These are phyloP conservation scores for Hyphodiscus sp. DNA, from an alignment of 2,329 filamentous ascomycete species.

Conservation along the genomic window DNA sequence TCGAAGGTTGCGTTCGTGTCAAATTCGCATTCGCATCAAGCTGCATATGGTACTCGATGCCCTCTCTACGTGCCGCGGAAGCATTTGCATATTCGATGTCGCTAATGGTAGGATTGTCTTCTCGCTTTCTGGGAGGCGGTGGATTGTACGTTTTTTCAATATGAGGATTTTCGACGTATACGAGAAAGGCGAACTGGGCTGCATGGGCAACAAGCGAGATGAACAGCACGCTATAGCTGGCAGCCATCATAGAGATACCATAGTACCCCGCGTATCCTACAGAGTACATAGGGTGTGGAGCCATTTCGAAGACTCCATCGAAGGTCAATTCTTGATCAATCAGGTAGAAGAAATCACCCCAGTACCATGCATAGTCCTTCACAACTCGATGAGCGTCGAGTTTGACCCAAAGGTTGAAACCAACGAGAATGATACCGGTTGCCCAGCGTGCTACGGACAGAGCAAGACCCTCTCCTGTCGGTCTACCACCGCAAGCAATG, in stretches of 20 bases:
- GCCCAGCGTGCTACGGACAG: slow-evolving; percentile 72
- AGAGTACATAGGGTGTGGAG: slow-evolving; percentile 97
- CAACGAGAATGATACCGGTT: slow-evolving; percentile 69
- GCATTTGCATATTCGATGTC: slow-evolving; percentile 32
- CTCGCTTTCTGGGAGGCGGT: slow-evolving; percentile 62
- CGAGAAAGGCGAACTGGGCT: slow-evolving; percentile 88
- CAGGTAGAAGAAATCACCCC: slow-evolving; percentile 98
- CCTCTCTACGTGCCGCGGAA: slow-evolving; percentile 30
- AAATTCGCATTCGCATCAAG: slow-evolving; percentile 19
- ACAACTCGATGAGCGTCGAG: slow-evolving; percentile 95
- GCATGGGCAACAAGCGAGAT: slow-evolving; percentile 94
- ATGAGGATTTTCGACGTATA: slow-evolving; percentile 90
- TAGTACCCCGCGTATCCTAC: slow-evolving; percentile 98
- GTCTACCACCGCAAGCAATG: slow-evolving; percentile 74
- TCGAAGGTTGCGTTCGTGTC: slow-evolving; percentile 48
- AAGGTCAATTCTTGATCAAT: slow-evolving; percentile 97
- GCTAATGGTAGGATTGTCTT: slow-evolving; percentile 22
- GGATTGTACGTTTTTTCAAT: slow-evolving; percentile 98
- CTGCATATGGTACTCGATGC: slow-evolving; percentile 23
- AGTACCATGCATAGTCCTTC: slow-evolving; percentile 99
- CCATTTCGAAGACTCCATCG: slow-evolving; percentile 98
- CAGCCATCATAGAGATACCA: slow-evolving; percentile 95
- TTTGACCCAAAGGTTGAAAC: slow-evolving; percentile 98
- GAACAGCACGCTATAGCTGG: slow-evolving; percentile 94
- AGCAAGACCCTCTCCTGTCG: slow-evolving; percentile 61